phyloP scores from a whole-genome alignment of 148 eudicot species.

The Silene uniflora region DNA sequence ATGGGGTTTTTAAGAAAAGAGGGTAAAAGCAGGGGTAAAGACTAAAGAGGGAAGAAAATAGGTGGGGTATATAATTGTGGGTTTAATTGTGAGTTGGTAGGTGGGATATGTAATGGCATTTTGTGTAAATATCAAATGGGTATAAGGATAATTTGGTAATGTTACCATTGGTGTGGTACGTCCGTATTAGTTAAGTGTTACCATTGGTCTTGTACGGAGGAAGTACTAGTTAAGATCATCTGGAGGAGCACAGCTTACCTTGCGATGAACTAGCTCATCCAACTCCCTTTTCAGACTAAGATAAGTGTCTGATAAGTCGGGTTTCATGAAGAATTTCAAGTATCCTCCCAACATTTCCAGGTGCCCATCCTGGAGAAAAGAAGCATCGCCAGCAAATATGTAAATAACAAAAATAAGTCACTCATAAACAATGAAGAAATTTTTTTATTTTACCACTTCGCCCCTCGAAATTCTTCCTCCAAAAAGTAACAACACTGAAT shows the following conservation, averaged over 20 bases:
- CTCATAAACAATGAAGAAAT: constrained; percentile 8
- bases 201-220: too few relatives aligned
- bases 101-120: too few relatives aligned
- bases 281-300: constrained; percentile 63
- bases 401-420: not conserved
- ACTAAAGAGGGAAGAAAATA: too few relatives aligned
- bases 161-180: too few relatives aligned
- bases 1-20: too few relatives aligned
- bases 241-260: constrained; percentile 37
- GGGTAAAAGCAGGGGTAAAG: too few relatives aligned
- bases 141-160: too few relatives aligned
- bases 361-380: constrained; percentile 67
- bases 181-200: too few relatives aligned
- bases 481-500: constrained; percentile 77
- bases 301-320: constrained; percentile 65
- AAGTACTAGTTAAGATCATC: not conserved
- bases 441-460: constrained; percentile 42
- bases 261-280: constrained; percentile 67
- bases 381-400: not conserved
- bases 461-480: constrained; percentile 76
- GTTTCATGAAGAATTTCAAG: constrained; percentile 90
- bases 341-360: constrained; percentile 94
- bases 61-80: too few relatives aligned
- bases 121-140: too few relatives aligned
- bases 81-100: too few relatives aligned